Evolutionary conservation across 2,329 filamentous ascomycete species (phyloP).

Genomic region (Fonsecaea erecta): DNA sequence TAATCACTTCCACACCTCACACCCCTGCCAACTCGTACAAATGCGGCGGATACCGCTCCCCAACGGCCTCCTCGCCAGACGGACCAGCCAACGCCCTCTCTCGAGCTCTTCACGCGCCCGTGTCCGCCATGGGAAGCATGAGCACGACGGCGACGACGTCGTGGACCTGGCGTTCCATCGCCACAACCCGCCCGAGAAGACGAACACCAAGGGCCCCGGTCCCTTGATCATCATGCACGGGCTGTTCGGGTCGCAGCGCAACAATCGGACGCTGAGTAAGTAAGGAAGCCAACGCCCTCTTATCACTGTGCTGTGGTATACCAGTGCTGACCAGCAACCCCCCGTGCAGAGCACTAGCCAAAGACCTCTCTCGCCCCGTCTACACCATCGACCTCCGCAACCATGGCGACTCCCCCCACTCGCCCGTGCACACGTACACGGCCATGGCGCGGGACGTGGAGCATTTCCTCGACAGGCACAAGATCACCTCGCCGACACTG

Average conservation of each 20-base stretch:
- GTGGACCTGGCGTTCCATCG: conserved; percentile 37
- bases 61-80: neutral
- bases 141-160: conserved; percentile 8
- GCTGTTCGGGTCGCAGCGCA: conserved; percentile 84
- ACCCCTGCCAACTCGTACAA: neutral
- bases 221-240: conserved; percentile 91
- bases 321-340: neutral
- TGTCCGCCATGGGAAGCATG: conserved; percentile 2
- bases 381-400: conserved; percentile 90
- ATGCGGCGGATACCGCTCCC: conserved; percentile 15
- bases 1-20: too few relatives aligned
- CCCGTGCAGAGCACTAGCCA: conserved; percentile 72
- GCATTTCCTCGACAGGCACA: conserved; percentile 74
- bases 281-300: conserved; percentile 52
- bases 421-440: conserved; percentile 74
- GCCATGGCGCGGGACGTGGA: conserved; percentile 83
- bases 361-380: conserved; percentile 77
- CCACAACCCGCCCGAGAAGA: conserved; percentile 33
- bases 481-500: conserved; percentile 69
- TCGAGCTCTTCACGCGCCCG: conserved; percentile 16
- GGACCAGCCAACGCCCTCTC: conserved; percentile 19
- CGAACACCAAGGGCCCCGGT: conserved; percentile 41
- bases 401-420: conserved; percentile 87
- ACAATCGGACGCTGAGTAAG: conserved; percentile 94
- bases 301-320: neutral